These are phyloP conservation scores for Cucurbita argyrosperma DNA, from an alignment of 306 rosid genomes.

Conservation along the genomic window DNA sequence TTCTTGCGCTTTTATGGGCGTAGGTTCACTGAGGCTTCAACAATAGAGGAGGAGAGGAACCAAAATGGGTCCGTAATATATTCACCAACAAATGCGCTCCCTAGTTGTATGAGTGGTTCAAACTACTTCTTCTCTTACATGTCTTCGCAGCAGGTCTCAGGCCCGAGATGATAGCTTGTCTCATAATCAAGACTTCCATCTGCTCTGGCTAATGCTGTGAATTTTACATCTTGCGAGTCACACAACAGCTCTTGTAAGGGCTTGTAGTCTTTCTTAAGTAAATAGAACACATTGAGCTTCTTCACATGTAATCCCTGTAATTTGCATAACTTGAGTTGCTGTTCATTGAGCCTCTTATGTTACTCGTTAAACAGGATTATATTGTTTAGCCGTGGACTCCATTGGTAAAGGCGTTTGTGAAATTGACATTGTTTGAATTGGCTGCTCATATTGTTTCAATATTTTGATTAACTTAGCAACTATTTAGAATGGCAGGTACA, in stretches of 20 bases:
- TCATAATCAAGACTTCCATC: neutral
- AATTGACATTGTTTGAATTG: neutral
- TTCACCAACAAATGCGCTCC: conserved; percentile 21
- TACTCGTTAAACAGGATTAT: neutral
- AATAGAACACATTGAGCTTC: neutral
- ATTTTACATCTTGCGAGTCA: neutral
- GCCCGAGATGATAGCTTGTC: conserved; percentile 75
- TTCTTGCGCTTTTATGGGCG: conserved; percentile 80
- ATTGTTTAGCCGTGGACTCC: neutral
- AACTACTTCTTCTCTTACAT: conserved; percentile 33
- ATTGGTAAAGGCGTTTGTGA: neutral
- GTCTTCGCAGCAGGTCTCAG: conserved; percentile 72
- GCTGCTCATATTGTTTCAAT: neutral
- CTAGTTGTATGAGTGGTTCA: conserved; percentile 19
- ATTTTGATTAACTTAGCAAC: neutral
- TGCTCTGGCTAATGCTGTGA: neutral
- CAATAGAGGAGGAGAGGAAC: conserved; percentile 33
- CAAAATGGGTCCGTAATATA: conserved; percentile 6
- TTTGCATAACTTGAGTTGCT: neutral
- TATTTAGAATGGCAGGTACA: neutral
- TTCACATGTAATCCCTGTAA: neutral
- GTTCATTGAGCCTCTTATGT: neutral
- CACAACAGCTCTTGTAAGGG: neutral
- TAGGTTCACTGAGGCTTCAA: conserved; percentile 60
- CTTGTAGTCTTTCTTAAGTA: neutral